Base-by-base conservation (phyloP, 345 rosid species). In the Eucalyptus brandiana region DNA sequence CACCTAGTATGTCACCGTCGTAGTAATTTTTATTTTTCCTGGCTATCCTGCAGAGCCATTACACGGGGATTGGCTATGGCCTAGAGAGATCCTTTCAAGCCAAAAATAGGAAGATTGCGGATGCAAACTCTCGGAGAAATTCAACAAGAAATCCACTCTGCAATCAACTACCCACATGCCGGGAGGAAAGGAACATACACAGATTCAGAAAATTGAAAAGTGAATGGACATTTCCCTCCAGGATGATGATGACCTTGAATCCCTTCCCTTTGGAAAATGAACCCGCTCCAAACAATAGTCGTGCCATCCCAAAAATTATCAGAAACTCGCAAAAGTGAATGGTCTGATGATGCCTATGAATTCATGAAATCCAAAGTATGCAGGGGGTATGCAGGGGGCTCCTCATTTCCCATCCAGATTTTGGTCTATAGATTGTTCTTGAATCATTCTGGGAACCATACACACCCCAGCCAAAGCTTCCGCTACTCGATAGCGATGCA, bases 41-140 rank as follows among this genome's bases (percentile, higher is more conserved):
- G 95, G 92, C 47, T 95, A 91, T 80, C 95, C 50, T 48, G 5
- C 16, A 48, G 0, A 54, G 26, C 60, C 60, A 54, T 54, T 54
- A 26, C 26, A 21, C 12, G 11, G 60, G 5, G 26, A 21, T 54
- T 8, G 60, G 26, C 60, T 54, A 23, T 21, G 26, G 60, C 60
- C 26, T 21, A 19, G 26, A 54, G 60, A 54, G 60, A 54, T 54
- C 60, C 60, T 21, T 54, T 23, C 26, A 54, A 8, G 26, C 60
- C 60, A 54, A 54, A 54, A 54, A 54, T 19, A 54, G 60, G 12
- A 54, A 54, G 60, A 23, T 95, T 92, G 80, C 47, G 24, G 30
- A 50, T 32, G 32, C 21, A 51, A 23, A 45, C 51, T 26, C 34
- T 32, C 4, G 54, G 26, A 3, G 12, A 54, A 21, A 54, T 54